phyloP scores from a whole-genome alignment of 73 alveolate genomes.

The Paramecium octaurelia region DNA sequence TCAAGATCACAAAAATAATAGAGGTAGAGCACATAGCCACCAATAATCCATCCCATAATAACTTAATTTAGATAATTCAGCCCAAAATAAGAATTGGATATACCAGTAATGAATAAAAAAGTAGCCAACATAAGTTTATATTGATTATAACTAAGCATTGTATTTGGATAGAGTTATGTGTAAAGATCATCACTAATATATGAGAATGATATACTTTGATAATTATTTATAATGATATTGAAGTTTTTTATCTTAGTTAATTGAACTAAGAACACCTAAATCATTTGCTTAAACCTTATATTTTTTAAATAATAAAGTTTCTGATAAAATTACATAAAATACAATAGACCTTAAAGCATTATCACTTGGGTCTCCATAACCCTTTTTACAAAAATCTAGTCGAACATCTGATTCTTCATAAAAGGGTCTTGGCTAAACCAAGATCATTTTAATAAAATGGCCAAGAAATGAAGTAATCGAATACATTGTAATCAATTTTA shows the following conservation, averaged over 20 bases:
- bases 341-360: slow-evolving; percentile 14
- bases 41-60: slow-evolving; percentile 51
- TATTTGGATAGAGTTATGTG: neutral
- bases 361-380: slow-evolving; percentile 35
- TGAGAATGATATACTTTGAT: neutral
- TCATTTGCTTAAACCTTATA: neutral
- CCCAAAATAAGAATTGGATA: slow-evolving; percentile 31
- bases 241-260: neutral
- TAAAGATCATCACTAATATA: neutral
- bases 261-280: neutral
- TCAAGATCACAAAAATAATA: slow-evolving; percentile 28
- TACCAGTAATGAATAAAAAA: neutral
- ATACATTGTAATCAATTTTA: slow-evolving; percentile 23
- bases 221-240: neutral
- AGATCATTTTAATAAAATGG: neutral
- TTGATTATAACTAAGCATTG: neutral
- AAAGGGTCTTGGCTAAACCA: neutral
- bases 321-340: slow-evolving; percentile 31
- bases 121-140: neutral
- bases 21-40: neutral
- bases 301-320: slow-evolving; percentile 33
- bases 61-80: slow-evolving; percentile 26
- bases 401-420: neutral
- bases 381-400: neutral
- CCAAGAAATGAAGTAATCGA: neutral